These are phyloP conservation scores for Coniella vitis DNA, from an alignment of 2,329 filamentous ascomycete genomes.

Conservation along the genomic window DNA sequence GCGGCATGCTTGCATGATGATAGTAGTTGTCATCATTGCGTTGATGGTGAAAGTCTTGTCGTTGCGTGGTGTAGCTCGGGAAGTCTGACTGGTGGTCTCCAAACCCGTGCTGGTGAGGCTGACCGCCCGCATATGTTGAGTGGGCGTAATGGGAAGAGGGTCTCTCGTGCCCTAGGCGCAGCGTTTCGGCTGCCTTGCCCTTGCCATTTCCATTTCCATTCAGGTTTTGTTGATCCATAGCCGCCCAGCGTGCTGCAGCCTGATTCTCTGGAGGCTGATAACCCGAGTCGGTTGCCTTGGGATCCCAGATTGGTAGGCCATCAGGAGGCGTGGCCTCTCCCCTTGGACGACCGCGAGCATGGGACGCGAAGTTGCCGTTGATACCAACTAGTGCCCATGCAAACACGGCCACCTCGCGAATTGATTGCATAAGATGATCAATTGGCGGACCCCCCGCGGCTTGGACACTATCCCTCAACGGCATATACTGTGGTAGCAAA, in stretches of 20 bases:
- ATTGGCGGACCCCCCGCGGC: conserved; percentile 46
- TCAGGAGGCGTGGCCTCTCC: conserved; percentile 58
- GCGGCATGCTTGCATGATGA: background rate
- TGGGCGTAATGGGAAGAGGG: background rate
- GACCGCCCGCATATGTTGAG: too few relatives aligned
- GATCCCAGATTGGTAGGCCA: conserved; percentile 55
- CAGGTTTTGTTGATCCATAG: conserved; percentile 9
- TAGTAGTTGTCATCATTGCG: too few relatives aligned
- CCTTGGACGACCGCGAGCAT: conserved; percentile 52
- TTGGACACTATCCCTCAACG: conserved; percentile 36
- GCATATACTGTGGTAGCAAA: conserved; percentile 38
- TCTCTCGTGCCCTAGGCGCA: background rate
- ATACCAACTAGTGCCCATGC: conserved; percentile 77
- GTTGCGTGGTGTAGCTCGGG: conserved; percentile 1
- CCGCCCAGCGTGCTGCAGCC: conserved; percentile 23
- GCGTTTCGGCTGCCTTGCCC: background rate
- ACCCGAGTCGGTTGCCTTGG: conserved; percentile 26
- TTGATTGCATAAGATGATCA: conserved; percentile 68
- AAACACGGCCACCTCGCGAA: conserved; percentile 81
- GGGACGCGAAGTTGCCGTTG: conserved; percentile 65
- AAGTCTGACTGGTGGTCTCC: background rate
- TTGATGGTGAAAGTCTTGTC: background rate
- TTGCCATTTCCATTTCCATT: background rate
- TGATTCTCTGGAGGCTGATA: conserved; percentile 32
- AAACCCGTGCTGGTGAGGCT: background rate